Conservation (phyloP, 257 asterid species). For the Solanum habrochaites region DNA sequence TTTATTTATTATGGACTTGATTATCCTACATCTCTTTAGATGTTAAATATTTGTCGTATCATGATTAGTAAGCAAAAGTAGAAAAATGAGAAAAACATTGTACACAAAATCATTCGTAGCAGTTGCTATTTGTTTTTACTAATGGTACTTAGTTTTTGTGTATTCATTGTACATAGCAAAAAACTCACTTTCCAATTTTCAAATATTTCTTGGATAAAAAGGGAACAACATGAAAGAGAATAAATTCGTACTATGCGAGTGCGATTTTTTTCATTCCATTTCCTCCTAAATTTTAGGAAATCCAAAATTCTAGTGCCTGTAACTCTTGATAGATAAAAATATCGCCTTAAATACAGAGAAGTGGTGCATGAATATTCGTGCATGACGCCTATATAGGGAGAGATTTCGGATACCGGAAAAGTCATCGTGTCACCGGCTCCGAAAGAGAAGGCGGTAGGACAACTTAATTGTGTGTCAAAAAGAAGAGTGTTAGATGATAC, state of each 20-base stretch:
- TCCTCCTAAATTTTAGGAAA: not conserved
- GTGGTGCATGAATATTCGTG: not conserved
- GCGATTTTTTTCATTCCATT: not conserved
- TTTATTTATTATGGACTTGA: not conserved
- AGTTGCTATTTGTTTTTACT: conserved; percentile 48
- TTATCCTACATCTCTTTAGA: not conserved
- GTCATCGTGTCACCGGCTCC: conserved; percentile 38
- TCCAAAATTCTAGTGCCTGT: not conserved
- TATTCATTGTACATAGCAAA: conserved; percentile 19
- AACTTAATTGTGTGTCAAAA: conserved; percentile 2
- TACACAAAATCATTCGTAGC: conserved; percentile 22
- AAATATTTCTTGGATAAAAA: conserved; percentile 31
- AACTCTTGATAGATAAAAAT: not conserved
- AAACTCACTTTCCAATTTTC: not conserved
- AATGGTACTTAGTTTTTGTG: conserved; percentile 20
- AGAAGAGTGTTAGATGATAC: conserved; percentile 5
- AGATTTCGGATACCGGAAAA: conserved; percentile 23
- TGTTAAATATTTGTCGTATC: not conserved
- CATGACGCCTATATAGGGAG: conserved; percentile 46
- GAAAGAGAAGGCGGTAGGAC: conserved; percentile 22
- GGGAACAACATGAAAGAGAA: not conserved
- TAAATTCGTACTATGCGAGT: not conserved
- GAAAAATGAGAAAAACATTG: not conserved
- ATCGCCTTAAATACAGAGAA: not conserved
- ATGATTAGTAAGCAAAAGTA: not conserved